phyloP scores from a whole-genome alignment of 306 rosid genomes.

The cucumber (Cucumis sativus) region Cucumber_9930_V3 NC_026655.2:10980501-10981000 shows the following conservation, averaged over 20 bases:
- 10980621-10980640: constrained; percentile 53
- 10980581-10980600: constrained; percentile 7
- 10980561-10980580: constrained; percentile 27
- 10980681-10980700: constrained; percentile 82
- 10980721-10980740: constrained; percentile 47
- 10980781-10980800: constrained; percentile 49
- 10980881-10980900: background rate
- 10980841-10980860: constrained; percentile 73
- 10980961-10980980: background rate
- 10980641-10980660: constrained; percentile 44
- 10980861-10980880: constrained; percentile 70
- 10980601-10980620: constrained; percentile 25
- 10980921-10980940: background rate
- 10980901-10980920: background rate
- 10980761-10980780: constrained; percentile 78
- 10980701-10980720: constrained; percentile 39
- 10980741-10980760: constrained; percentile 69
- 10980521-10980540: background rate
- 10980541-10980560: constrained; percentile 11
- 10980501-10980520: background rate
- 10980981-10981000: background rate
- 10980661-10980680: constrained; percentile 52
- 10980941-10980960: background rate
- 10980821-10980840: constrained; percentile 81
- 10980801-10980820: constrained; percentile 48